Percentiles rank a stretch among this genome's conserved stretches.
Evolutionary conservation across 2,329 filamentous ascomycete species (phyloP).

Genomic region (Leptodontidium sp.): DNA sequence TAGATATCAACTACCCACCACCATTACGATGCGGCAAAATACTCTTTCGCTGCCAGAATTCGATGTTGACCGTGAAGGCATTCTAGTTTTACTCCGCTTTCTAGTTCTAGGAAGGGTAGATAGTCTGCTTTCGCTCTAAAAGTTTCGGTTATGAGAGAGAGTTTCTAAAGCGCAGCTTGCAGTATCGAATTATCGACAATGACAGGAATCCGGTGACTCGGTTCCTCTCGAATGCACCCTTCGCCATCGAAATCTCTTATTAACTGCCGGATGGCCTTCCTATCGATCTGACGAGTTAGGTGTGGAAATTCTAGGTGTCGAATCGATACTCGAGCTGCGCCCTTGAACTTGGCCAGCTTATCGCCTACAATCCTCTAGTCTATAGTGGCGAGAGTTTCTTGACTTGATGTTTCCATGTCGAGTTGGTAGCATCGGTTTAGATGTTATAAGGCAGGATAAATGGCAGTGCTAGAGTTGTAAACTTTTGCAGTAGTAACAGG

Average conservation of each 20-base stretch:
- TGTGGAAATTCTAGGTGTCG: constrained; percentile 31
- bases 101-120: no score
- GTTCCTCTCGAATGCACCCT: constrained; percentile 30
- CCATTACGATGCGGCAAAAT: no score
- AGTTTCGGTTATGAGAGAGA: constrained; percentile 18
- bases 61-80: no score
- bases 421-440: neutral
- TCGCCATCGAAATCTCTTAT: constrained; percentile 29
- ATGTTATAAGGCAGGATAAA: neutral
- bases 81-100: no score
- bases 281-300: constrained; percentile 24
- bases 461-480: neutral
- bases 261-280: constrained; percentile 28
- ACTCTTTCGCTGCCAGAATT: no score
- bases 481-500: neutral
- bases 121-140: no score
- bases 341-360: constrained; percentile 21
- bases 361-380: neutral
- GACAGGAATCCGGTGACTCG: constrained; percentile 31
- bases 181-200: constrained; percentile 31
- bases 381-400: neutral
- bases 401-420: neutral
- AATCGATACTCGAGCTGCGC: constrained; percentile 28
- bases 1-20: no score
- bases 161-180: constrained; percentile 23